Percentiles rank a stretch among this genome's conserved stretches.
Evolutionary conservation across 2,329 filamentous ascomycete species (phyloP).

Genomic region (Talaromyces sp.): DNA sequence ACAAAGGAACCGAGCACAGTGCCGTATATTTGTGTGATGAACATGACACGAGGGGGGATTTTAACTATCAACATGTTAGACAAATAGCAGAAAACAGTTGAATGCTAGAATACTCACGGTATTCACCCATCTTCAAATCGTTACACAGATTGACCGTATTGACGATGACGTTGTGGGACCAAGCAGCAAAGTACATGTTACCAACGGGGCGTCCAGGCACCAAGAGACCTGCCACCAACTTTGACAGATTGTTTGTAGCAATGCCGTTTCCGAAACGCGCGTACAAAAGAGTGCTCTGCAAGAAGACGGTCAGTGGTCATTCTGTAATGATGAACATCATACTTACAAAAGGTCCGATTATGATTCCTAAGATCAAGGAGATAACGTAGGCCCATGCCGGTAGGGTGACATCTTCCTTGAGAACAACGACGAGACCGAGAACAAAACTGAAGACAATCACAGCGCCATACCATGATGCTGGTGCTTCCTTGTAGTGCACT

Average conservation of each 20-base stretch:
- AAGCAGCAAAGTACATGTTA: conserved; percentile 59
- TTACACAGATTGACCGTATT: conserved; percentile 52
- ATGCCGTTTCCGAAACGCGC: conserved; percentile 57
- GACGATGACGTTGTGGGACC: conserved; percentile 57
- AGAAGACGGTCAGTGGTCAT: neutral
- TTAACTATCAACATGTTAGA: conserved; percentile 15
- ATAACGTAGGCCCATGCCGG: conserved; percentile 35
- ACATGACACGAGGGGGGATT: conserved; percentile 19
- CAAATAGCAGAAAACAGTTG: neutral
- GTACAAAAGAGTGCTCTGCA: conserved; percentile 51
- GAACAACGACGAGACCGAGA: conserved; percentile 27
- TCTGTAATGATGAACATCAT: neutral
- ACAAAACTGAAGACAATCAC: conserved; percentile 31
- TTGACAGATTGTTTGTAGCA: conserved; percentile 57
- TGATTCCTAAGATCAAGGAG: conserved; percentile 28
- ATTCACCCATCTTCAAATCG: conserved; percentile 59
- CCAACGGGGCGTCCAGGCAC: conserved; percentile 52
- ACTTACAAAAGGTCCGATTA: conserved; percentile 24
- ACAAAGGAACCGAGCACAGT: conserved; percentile 17
- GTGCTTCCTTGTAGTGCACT: conserved; percentile 52
- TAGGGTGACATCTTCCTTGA: conserved; percentile 32
- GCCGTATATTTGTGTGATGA: conserved; percentile 18
- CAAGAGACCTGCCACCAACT: conserved; percentile 55
- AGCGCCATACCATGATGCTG: conserved; percentile 35
- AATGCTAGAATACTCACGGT: conserved; percentile 40